Base-by-base conservation (phyloP, 164 flowering plant genomes). In the Protea cynaroides region DNA sequence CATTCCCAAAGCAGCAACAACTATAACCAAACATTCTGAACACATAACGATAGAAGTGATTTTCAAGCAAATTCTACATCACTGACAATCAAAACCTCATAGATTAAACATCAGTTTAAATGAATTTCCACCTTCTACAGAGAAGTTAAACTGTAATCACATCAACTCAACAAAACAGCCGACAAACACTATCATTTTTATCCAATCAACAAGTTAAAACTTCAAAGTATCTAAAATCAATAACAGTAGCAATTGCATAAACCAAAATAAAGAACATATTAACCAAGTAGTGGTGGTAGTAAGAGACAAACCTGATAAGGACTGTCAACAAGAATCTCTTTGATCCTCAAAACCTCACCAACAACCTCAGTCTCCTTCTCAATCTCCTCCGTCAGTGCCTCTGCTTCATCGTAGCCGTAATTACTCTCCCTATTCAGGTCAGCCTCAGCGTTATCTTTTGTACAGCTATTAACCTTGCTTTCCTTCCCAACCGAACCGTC, bases 361-460 rank as follows among this genome's bases (percentile, higher is more conserved):
- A 80, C 68, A 70, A 72, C 59, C 70, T 71, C 80, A 56, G 68
- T 74, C 76, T 75, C 86, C 69, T 86, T 86, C 58, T 95, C 99
- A 76, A 94, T 80, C 78, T 82, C 97, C 71, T 89, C 93, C 22
- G 87, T 91, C 79, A 89, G 73, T 10, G 93, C 96, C 77, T 89
- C 99, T 12, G 88, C 97, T 53, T 85, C 97, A 46, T 82, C 93
- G 72, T 74, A 87, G 66, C 87, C 87, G 29, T 62, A 83, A 73
- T 80, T 82, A 69, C 86, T 84, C 7, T 69, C 74, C 24, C 66
- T 81, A 59, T 78, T 72, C 53, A 15, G 15, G 23, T 69, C 74
- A 75, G 65, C 57, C 49, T 60, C 75, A 43, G 9, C 64, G 14
- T 60, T 58, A 68, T 81, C 87, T 63, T 69, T 76, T 17, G 72